Conservation (phyloP, 805 yeast species). For the Wickerhamia fluorescens region DNA sequence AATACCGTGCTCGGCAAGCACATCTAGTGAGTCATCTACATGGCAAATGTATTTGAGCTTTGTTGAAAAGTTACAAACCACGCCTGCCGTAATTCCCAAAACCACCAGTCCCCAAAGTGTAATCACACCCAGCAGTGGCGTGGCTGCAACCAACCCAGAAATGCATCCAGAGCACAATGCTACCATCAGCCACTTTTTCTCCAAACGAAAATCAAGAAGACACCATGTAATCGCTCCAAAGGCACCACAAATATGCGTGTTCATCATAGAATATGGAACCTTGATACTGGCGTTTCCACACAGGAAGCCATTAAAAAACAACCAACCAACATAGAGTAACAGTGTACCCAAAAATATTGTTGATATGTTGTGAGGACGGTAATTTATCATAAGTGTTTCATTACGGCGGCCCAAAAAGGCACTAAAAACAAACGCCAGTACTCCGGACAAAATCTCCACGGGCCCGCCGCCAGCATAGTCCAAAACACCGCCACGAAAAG, state of each 20-base stretch:
- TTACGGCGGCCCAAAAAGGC: conserved; percentile 72
- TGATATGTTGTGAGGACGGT: conserved; percentile 92
- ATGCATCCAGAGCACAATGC: conserved; percentile 94
- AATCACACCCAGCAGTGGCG: conserved; percentile 88
- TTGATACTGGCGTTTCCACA: conserved; percentile 75
- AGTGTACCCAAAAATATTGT: conserved; percentile 84
- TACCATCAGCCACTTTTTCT: conserved; percentile 88
- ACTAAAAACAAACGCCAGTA: conserved; percentile 83
- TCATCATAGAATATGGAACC: conserved; percentile 86
- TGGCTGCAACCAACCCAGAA: conserved; percentile 94
- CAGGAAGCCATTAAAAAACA: conserved; percentile 90
- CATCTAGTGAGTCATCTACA: conserved; percentile 91
- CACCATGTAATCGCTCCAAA: conserved; percentile 93
- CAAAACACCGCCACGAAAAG: conserved; percentile 73
- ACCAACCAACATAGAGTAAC: conserved; percentile 92
- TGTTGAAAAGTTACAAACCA: conserved; percentile 84
- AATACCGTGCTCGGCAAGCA: conserved; percentile 97
- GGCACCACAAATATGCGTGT: conserved; percentile 83
- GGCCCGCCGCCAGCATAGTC: conserved; percentile 99
- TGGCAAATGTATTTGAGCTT: conserved; percentile 72
- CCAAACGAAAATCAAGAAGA: conserved; percentile 78
- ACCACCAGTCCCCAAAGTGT: conserved; percentile 88
- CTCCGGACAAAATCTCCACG: conserved; percentile 87
- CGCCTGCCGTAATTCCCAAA: conserved; percentile 74
- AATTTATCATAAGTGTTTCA: conserved; percentile 73